Base-by-base conservation (phyloP, 805 yeast species). In the Cyberlindnera galapagoensis region DNA sequence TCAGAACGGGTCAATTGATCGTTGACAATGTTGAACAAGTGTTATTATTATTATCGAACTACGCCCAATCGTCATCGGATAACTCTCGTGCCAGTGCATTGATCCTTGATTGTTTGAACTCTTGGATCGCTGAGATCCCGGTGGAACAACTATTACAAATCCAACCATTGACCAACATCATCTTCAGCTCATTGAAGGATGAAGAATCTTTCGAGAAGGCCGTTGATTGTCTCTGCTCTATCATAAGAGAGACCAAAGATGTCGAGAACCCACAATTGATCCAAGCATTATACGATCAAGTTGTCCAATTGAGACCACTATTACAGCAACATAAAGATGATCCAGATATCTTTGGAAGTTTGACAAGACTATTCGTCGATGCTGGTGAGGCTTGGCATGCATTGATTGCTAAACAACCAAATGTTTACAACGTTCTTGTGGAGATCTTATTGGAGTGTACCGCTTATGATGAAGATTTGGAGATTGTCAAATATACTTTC, bases 301-400 rank as follows among this genome's bases (percentile, higher is more conserved):
- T 92, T 23, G 59, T 88, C 36, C 67, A 67, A 28, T 61, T 88
- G 30, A 71, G 76, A 51, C 69, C 72, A 4, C 62, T 67, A 26
- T 49, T 80, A 38, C 57, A 63, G 13, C 69, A 67, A 33, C 60
- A 46, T 18, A 47, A 50, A 24, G 68, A 64, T 30, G 59, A 54
- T 33, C 42, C 54, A 2, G 92, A 81, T 21, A 66, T 69, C 23
- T 70, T 82, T 49, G 79, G 78, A 35, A 76, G 82, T 10, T 61
- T 83, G 33, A 74, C 94, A 0, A 69, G 92, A 48, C 55, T 92
- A 26, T 84, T 82, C 54, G 83, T 87, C 6, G 94, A 87, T 46
- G 94, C 97, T 2, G 95, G 95, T 35, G 97, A 87, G 59, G 72
- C 94, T 2, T 92, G 98, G 98, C 92, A 86, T 57, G 82, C 83